Evolutionary conservation across 805 yeast genomes (phyloP).

Genomic region (Myxozyma sirexii): DNA sequence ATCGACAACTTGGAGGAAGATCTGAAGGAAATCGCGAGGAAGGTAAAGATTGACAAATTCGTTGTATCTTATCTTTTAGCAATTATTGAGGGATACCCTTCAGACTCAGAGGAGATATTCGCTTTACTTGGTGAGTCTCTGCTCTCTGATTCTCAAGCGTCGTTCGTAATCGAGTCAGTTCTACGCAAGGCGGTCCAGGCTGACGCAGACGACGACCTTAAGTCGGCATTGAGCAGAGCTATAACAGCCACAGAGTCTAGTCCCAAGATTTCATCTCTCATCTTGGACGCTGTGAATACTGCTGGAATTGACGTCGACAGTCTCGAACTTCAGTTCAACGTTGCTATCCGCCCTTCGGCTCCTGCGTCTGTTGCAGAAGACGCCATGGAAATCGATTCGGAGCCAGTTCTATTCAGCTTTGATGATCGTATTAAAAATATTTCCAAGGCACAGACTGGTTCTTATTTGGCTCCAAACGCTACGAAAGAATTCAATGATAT

Average conservation of each 20-base stretch:
- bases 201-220: neutral
- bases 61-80: slow-evolving; percentile 51
- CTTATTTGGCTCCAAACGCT: slow-evolving; percentile 28
- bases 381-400: slow-evolving; percentile 37
- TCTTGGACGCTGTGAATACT: slow-evolving; percentile 27
- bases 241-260: neutral
- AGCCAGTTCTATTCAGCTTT: slow-evolving; percentile 40
- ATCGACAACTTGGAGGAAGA: slow-evolving; percentile 36
- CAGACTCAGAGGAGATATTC: slow-evolving; percentile 28
- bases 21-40: slow-evolving; percentile 37
- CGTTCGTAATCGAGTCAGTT: slow-evolving; percentile 7
- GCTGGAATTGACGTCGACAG: slow-evolving; percentile 32
- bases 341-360: slow-evolving; percentile 23
- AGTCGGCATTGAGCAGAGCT: slow-evolving; percentile 7
- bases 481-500: slow-evolving; percentile 20
- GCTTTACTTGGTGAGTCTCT: slow-evolving; percentile 1
- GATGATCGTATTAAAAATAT: slow-evolving; percentile 18
- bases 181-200: slow-evolving; percentile 4
- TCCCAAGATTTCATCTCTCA: neutral
- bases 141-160: slow-evolving; percentile 14
- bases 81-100: slow-evolving; percentile 49
- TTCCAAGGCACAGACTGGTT: neutral
- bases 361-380: slow-evolving; percentile 15
- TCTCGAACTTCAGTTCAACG: slow-evolving; percentile 34
- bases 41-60: slow-evolving; percentile 47